Evolutionary conservation across 2,329 filamentous ascomycete genomes (phyloP), one percentile per base, ranked within the genome.

Genomic region (Nothopassalora personata): DNA sequence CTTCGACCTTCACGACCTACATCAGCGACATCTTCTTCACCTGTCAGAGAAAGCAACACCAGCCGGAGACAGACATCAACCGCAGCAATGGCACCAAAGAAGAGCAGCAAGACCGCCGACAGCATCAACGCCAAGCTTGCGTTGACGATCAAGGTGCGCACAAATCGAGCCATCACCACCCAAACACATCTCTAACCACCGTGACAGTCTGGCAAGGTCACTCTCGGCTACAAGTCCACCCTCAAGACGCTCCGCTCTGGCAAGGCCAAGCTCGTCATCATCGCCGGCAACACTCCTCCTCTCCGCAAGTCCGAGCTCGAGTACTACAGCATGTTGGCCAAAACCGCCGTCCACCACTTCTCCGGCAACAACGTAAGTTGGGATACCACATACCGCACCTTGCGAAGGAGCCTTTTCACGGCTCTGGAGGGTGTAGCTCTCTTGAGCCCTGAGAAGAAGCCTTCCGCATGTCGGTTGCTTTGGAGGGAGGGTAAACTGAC

Each of bases 241-340:
- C 84, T 94, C 76, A 96, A 97, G 89, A 83, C 83, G 71, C 89
- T 97, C 72, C 90, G 93, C 74, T 89, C 87, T 71, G 92, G 93
- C 80, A 97, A 97, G 88, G 94, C 94, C 79, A 97, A 97, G 89
- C 87, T 97, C 70, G 90, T 97, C 78, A 91, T 96, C 81, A 95
- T 96, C 76, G 77, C 88, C 71, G 91, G 90, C 81, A 97, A 99
- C 86, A 96, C 92, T 70, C 92, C 93, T 76, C 94, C 94, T 79
- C 90, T 99, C 73, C 88, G 93, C 80, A 99, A 97, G 88, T 90
- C 86, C 74, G 93, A 97, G 85, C 71, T 72, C 61, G 93, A 97
- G 83, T 68, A 90, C 83, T 91, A 92, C 83, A 85, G 85, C 77
- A 94, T 94, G 90, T 80, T 96, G 73, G 87, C 87, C 78, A 96